phyloP scores from a whole-genome alignment of 208 protist genomes.

The Crithidia brevicula region DNA sequence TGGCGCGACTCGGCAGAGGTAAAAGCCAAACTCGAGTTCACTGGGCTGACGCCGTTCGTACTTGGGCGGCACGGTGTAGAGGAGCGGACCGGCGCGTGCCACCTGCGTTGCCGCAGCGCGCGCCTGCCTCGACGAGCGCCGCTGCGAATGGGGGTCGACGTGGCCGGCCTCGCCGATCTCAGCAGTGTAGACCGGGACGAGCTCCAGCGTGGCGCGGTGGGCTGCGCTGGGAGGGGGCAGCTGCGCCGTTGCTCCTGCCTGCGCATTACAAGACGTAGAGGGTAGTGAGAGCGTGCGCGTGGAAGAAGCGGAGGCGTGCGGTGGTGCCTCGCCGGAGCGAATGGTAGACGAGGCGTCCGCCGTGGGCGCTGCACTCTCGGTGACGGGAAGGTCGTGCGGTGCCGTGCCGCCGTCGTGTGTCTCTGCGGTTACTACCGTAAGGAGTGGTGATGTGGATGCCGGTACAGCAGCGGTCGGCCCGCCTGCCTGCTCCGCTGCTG shows the following conservation, averaged over 20 bases:
- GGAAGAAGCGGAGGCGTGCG: too few species aligned
- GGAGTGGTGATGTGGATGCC: too few species aligned
- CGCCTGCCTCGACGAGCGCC: background rate
- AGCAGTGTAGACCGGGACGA: conserved; percentile 16
- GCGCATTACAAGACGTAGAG: background rate
- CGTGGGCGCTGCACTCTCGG: too few species aligned
- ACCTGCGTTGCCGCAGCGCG: conserved; percentile 24
- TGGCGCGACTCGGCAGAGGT: conserved; percentile 17
- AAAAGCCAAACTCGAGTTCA: conserved; percentile 32
- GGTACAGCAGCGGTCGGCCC: too few species aligned
- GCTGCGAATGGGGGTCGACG: background rate
- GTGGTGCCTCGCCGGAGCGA: too few species aligned
- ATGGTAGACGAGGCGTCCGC: too few species aligned
- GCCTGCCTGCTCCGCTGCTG: too few species aligned
- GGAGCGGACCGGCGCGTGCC: conserved; percentile 28
- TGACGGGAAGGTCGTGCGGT: too few species aligned
- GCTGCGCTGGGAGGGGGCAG: background rate
- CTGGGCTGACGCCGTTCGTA: conserved; percentile 7
- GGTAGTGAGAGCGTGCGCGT: too few species aligned
- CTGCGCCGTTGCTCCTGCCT: background rate
- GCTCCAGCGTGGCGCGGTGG: conserved; percentile 8
- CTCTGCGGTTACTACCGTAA: too few species aligned
- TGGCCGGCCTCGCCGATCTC: background rate
- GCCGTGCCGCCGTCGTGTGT: too few species aligned
- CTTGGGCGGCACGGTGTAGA: conserved; percentile 29